Conservation (phyloP, 352 stramenopile genomes). For the Phytophthora lateralis region DNA sequence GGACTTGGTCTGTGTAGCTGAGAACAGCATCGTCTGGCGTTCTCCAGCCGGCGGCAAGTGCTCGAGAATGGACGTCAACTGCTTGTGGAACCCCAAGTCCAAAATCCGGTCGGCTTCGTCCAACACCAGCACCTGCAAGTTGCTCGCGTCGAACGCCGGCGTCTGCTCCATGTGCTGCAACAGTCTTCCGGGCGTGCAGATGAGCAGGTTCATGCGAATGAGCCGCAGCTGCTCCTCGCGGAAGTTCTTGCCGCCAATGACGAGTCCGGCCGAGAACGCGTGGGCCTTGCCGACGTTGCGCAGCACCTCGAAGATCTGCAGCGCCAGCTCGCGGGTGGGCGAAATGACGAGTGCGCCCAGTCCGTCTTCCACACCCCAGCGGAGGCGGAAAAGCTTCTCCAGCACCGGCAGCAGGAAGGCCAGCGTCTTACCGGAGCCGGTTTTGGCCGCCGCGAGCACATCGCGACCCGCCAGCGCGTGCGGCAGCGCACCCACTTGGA, state of each 20-base stretch:
- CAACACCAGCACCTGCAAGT: constrained; percentile 96
- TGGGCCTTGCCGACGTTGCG: constrained; percentile 95
- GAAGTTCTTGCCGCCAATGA: constrained; percentile 97
- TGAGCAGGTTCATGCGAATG: constrained; percentile 96
- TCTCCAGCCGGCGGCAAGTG: constrained; percentile 87
- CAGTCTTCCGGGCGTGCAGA: constrained; percentile 96
- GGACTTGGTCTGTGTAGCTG: constrained; percentile 96
- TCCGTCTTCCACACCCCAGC: constrained; percentile 92
- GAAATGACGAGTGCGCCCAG: constrained; percentile 97
- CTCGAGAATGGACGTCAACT: constrained; percentile 97
- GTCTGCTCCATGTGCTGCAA: constrained; percentile 99
- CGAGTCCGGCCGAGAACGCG: constrained; percentile 95
- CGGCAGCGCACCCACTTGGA: constrained; percentile 88
- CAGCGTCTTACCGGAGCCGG: constrained; percentile 94
- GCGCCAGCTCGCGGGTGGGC: constrained; percentile 97
- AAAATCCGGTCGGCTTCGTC: constrained; percentile 99
- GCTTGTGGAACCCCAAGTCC: constrained; percentile 99
- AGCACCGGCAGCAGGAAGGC: constrained; percentile 91
- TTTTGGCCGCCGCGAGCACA: constrained; percentile 93
- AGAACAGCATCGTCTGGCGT: constrained; percentile 98
- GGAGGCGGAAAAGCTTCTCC: constrained; percentile 89
- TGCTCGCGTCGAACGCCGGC: constrained; percentile 94
- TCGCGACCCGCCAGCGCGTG: constrained; percentile 90
- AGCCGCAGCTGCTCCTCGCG: constrained; percentile 95
- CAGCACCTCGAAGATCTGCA: constrained; percentile 99